Base-by-base conservation (phyloP, 331 rosid species). In the Prunus yedoensis region DNA sequence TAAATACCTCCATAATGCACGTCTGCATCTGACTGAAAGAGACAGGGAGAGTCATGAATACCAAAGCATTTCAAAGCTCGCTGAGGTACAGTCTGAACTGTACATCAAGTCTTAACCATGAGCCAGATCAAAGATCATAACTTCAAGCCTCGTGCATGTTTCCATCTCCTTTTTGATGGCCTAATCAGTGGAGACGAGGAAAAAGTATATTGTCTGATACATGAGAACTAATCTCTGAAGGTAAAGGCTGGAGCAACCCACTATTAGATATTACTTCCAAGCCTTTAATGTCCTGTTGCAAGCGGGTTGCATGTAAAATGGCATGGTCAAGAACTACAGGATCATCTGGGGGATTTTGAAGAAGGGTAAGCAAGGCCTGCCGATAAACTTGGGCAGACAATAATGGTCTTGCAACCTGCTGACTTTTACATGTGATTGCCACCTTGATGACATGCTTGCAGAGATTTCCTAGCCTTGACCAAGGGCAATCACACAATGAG, bases 371-470 rank as follows among this genome's bases (percentile, higher is more conserved):
- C 81, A 85, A 78, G 59, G 80, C 71, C 80, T 91, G 93, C 63
- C 81, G 79, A 77, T 89, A 86, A 71, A 88, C 86, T 84, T 87
- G 93, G 78, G 90, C 84, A 75, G 93, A 83, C 75, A 87, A 77
- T 58, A 90, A 78, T 38, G 96, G 89, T 65, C 86, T 81, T 47
- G 91, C 89, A 75, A 85, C 82, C 80, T 89, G 90, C 74, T 77
- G 86, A 59, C 43, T 84, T 78, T 88, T 88, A 72, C 89, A 87
- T 79, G 87, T 77, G 64, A 85, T 79, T 70, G 97, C 89, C 76
- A 85, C 91, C 81, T 91, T 91, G 76, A 88, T 88, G 78, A 89
- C 85, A 76, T 91, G 97, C 82, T 88, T 81, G 78, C 97, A 88
- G 30, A 89, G 79, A 78, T 91, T 91, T 78, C 96, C 91, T 81